phyloP scores from a whole-genome alignment of 305 asterid species.

The Ilex paraguariensis region DNA sequence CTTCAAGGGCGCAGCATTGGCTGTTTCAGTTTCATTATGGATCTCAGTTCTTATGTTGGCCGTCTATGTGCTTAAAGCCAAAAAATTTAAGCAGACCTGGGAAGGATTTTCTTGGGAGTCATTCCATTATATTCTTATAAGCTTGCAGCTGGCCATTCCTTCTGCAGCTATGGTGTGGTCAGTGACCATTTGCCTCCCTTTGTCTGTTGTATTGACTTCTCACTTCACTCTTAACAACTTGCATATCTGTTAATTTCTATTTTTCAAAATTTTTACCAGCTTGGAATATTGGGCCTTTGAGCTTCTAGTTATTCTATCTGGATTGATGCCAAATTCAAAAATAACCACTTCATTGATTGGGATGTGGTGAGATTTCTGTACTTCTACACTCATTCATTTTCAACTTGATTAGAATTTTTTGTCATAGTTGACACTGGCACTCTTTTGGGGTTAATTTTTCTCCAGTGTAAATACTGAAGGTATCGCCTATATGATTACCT shows the following conservation, averaged over 20 bases:
- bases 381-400: too few relatives aligned
- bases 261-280: conserved; percentile 17
- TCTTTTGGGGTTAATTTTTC: neutral
- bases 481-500: conserved; percentile 46
- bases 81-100: conserved; percentile 51
- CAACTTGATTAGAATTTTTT: too few relatives aligned
- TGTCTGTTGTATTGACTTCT: neutral
- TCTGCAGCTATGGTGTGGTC: conserved; percentile 91
- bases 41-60: conserved; percentile 47
- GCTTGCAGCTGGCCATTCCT: conserved; percentile 69
- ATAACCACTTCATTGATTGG: conserved; percentile 67
- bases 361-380: conserved; percentile 48
- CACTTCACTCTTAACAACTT: too few relatives aligned
- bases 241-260: too few relatives aligned
- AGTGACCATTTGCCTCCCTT: conserved; percentile 16
- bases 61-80: conserved; percentile 35
- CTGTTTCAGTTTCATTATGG: conserved; percentile 67
- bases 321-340: conserved; percentile 66
- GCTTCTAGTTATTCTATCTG: conserved; percentile 66
- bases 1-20: conserved; percentile 60
- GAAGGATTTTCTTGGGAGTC: conserved; percentile 51
- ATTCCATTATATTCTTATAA: conserved; percentile 21
- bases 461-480: conserved; percentile 74
- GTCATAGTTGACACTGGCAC: too few relatives aligned
- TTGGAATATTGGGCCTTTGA: conserved; percentile 80